These are phyloP conservation scores for Podospora pseudocomata DNA, from an alignment of 495 filamentous ascomycete genomes.

Conservation along the genomic window DNA sequence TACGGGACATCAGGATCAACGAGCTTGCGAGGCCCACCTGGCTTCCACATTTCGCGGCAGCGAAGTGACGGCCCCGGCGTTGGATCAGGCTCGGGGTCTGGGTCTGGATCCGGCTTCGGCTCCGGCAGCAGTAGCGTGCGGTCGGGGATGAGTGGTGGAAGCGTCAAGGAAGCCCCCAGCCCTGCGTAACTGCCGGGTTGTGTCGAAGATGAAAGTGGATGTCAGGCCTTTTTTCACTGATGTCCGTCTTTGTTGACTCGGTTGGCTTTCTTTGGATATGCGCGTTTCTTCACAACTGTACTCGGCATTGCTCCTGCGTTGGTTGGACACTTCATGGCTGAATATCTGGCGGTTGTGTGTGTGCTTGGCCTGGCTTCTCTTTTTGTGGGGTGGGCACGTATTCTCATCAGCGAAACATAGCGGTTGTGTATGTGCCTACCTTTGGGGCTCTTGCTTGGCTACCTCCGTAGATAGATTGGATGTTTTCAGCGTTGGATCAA, in stretches of 20 bases:
- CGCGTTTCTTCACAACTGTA: background rate
- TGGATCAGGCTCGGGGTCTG: slow-evolving; percentile 27
- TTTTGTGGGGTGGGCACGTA: background rate
- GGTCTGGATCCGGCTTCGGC: slow-evolving; percentile 28
- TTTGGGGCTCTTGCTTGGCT: background rate
- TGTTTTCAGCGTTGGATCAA: slow-evolving; percentile 17
- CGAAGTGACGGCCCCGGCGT: slow-evolving; percentile 23
- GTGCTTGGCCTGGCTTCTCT: background rate
- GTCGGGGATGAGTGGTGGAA: slow-evolving; percentile 35
- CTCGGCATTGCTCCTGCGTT: background rate
- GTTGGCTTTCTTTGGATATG: background rate
- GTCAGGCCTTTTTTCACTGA: background rate
- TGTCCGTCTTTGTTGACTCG: background rate
- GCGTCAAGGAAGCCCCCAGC: slow-evolving; percentile 29
- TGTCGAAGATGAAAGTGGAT: background rate
- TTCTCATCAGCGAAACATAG: background rate
- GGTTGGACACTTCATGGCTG: background rate
- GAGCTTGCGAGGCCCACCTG: slow-evolving; percentile 30
- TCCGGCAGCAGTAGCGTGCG: slow-evolving; percentile 34
- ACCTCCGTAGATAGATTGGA: slow-evolving; percentile 13
- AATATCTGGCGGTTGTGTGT: background rate
- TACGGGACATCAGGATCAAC: slow-evolving; percentile 16
- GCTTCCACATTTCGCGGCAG: slow-evolving; percentile 27
- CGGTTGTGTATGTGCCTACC: background rate
- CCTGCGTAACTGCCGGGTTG: slow-evolving; percentile 22